Evolutionary conservation across 495 filamentous ascomycete species (phyloP), one percentile per base, ranked within the genome.

Genomic region (Penicillium atrosanguineum): DNA sequence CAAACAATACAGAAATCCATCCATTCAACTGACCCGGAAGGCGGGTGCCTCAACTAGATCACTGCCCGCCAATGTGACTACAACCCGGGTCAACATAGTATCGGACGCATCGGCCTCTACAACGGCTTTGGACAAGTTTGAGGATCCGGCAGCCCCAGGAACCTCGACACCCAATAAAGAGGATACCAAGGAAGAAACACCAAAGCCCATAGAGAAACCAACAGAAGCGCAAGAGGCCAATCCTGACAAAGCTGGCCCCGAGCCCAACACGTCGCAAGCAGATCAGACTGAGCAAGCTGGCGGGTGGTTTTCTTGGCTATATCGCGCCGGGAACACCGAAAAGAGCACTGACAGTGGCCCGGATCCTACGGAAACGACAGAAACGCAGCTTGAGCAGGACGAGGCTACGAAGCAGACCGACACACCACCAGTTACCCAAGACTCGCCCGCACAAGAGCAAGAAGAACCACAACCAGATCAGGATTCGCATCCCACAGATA

Each of bases 251-350:
- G 21, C 52, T 50, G 48, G 47, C 41, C 6, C 38, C n/a, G 53
- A 56, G 12, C 14, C 56, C 7, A 48, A 43, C 37, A 46, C 48
- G 8, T 42, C 19, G n/a, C 56, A 50, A 28, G 20, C 46, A 36
- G 56, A 18, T 44, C 15, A 53, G 12, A 47, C 63, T 42, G 70
- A 58, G 31, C 76, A 79, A 26, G 53, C 76, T 14, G 72, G 69
- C 9, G 75, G 80, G 23, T 87, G 84, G 84, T 59, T 85, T 28
- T 81, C 79, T 48, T 85, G 83, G 79, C 69, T 86, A 31, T 75
- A 81, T 21, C 69, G 65, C 15, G 34, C 64, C 16, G 47, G 55
- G 0, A 28, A 49, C 16, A 25, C 56, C 4, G 56, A 58, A 21
- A 61, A 63, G 20, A n/a, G 34, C 15, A 21, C 44, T 19, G 16